These are phyloP conservation scores for Barnettozyma siamensis DNA, from an alignment of 805 yeast species.

Conservation along the genomic window DNA sequence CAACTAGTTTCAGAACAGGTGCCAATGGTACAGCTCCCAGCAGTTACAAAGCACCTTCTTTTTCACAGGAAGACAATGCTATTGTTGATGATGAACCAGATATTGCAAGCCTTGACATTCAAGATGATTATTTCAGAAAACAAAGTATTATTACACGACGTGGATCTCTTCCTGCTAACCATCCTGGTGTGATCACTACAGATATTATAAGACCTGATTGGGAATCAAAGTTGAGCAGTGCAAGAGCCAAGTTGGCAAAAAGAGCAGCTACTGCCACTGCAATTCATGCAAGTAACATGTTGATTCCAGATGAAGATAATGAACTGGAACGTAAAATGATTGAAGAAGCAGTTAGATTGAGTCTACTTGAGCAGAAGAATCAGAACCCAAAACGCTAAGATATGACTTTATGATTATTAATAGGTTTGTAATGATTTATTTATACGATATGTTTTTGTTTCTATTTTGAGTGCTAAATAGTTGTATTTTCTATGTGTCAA, in stretches of 20 bases:
- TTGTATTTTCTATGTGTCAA: too few relatives aligned
- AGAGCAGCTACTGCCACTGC: slow-evolving; percentile 93
- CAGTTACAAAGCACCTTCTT: slow-evolving; percentile 25
- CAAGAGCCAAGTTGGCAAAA: slow-evolving; percentile 72
- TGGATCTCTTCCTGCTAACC: slow-evolving; percentile 58
- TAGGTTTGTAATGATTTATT: too few relatives aligned
- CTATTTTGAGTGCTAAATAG: too few relatives aligned
- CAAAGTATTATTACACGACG: slow-evolving; percentile 28
- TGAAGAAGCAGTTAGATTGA: slow-evolving; percentile 74
- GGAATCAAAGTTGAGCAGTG: slow-evolving; percentile 68
- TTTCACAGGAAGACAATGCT: slow-evolving; percentile 4
- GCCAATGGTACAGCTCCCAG: slow-evolving; percentile 49
- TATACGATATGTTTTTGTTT: too few relatives aligned
- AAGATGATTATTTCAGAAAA: slow-evolving; percentile 15
- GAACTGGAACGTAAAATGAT: slow-evolving; percentile 73
- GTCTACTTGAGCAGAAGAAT: slow-evolving; percentile 65
- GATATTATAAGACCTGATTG: slow-evolving; percentile 91
- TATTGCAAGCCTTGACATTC: slow-evolving; percentile 7
- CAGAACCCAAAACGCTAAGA: slow-evolving; percentile 30
- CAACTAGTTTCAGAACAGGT: slow-evolving; percentile 47
- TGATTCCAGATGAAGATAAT: slow-evolving; percentile 36
- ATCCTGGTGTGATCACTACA: slow-evolving; percentile 67
- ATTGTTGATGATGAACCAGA: slow-evolving; percentile 12
- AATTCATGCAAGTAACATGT: slow-evolving; percentile 78
- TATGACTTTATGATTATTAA: too few relatives aligned